Base-by-base conservation (phyloP, 73 alveolate species). In the Paramecium primaurelia region DNA sequence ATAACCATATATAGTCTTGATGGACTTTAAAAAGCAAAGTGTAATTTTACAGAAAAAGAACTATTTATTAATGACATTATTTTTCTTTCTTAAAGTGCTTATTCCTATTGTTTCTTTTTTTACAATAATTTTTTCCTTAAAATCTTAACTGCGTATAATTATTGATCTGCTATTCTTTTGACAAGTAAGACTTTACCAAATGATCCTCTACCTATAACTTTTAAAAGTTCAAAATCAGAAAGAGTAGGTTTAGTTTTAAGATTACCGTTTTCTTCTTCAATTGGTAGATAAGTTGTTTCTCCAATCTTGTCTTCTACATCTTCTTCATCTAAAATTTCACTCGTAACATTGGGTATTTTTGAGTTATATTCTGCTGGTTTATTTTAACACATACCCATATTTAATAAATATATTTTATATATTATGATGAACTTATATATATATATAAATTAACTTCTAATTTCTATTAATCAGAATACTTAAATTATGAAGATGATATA, bases 121-220 rank as follows among this genome's bases (percentile, higher is more conserved):
- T 59, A 18, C 16, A 87, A 44, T 38, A 64, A 25, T 18, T 38
- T 58, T 42, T 87, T 87, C 49, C 86, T 87, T 77, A 87, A 87
- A 25, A 87, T 64, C 64, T 87, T 87, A 58, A 87, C 86, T 2
- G 93, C 93, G 22, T 87, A 87, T 25, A 87, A 64, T 28, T 59
- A 54, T 45, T 87, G 60, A 42, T 34, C 73, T 38, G 92, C 98
- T 85, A 90, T 92, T 90, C 93, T 95, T 86, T 94, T 86, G 0
- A 96, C 99, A 30, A 97, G 86, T 86, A 96, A 89, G 18, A 97
- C 99, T 92, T 97, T 97, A 28, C 99, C 99, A 86, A 97, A 97
- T 5, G 99, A 92, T 2, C 99, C 99, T 85, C 97, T 77, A 4
- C 99, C 99, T 44, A 97, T 94, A 11, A 98, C 99, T 95, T 97